phyloP scores from a whole-genome alignment of 176 grass and related monocot species.

The Aegilops bicornis region DNA sequence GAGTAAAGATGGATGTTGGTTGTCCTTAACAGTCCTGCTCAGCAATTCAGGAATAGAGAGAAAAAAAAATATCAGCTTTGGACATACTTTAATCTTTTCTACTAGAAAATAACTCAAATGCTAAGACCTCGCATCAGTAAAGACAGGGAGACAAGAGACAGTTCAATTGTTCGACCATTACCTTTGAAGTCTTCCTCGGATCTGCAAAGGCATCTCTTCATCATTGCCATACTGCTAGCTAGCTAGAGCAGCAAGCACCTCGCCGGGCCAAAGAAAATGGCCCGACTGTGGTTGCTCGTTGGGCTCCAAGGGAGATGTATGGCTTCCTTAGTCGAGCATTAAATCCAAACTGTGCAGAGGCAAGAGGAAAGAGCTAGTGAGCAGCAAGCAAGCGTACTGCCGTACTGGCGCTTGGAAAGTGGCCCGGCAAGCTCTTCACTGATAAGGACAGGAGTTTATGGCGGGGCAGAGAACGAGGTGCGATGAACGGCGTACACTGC shows the following conservation, averaged over 20 bases:
- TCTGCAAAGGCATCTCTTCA: constrained; percentile 33
- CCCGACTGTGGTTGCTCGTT: background rate
- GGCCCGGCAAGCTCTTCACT: background rate
- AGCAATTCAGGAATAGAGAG: background rate
- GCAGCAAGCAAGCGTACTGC: background rate
- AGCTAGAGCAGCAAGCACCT: background rate
- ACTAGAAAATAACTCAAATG: background rate
- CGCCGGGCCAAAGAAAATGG: background rate
- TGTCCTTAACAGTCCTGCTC: constrained; percentile 12
- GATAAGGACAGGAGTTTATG: background rate
- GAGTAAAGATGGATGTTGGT: constrained; percentile 33
- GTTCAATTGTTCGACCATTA: background rate
- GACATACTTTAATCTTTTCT: too few species aligned
- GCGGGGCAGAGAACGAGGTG: background rate
- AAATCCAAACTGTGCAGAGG: background rate
- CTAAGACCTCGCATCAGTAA: background rate
- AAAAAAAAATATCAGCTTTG: background rate
- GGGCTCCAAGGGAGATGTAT: background rate
- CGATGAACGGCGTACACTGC: background rate
- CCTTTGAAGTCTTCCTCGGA: constrained; percentile 26
- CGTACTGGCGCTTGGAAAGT: constrained; percentile 11
- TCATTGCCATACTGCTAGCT: constrained; percentile 5
- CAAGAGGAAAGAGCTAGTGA: background rate
- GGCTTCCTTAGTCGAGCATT: background rate
- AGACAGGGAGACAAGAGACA: background rate